Conservation (phyloP, 2,329 filamentous ascomycete species). For the Sclerotinia nivalis region DNA sequence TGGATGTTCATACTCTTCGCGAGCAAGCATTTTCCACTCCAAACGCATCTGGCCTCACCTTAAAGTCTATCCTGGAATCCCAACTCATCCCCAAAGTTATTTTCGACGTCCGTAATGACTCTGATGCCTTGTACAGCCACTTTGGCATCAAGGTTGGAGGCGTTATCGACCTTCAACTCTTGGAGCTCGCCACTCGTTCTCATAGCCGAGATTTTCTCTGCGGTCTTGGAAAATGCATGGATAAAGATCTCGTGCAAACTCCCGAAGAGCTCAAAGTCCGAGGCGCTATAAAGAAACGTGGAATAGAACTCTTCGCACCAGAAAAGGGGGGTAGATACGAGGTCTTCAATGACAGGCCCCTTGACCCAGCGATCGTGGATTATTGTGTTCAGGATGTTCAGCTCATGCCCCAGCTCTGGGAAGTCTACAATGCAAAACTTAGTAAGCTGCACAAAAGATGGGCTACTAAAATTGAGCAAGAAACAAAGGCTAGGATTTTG, state of each 20-base stretch:
- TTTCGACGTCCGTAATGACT: slow-evolving; percentile 60
- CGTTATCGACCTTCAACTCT: slow-evolving; percentile 56
- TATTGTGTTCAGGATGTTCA: slow-evolving; percentile 53
- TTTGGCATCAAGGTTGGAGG: slow-evolving; percentile 48
- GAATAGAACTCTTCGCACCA: slow-evolving; percentile 45
- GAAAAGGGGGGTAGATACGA: slow-evolving; percentile 48
- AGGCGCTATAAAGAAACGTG: slow-evolving; percentile 44
- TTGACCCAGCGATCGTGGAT: slow-evolving; percentile 43
- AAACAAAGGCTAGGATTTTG: slow-evolving; percentile 19
- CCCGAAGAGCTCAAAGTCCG: slow-evolving; percentile 36
- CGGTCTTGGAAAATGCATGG: slow-evolving; percentile 46
- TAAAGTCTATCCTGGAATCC: slow-evolving; percentile 50
- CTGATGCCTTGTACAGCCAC: slow-evolving; percentile 53
- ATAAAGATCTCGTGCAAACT: slow-evolving; percentile 33
- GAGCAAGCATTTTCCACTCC: slow-evolving; percentile 42
- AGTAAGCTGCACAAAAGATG: neutral
- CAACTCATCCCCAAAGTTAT: slow-evolving; percentile 51
- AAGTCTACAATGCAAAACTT: slow-evolving; percentile 37
- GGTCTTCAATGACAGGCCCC: slow-evolving; percentile 51
- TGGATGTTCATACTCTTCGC: slow-evolving; percentile 47
- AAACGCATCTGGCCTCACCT: slow-evolving; percentile 31
- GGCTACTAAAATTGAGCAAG: slow-evolving; percentile 13
- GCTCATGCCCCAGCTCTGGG: slow-evolving; percentile 45
- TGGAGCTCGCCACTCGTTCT: slow-evolving; percentile 50
- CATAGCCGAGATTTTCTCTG: slow-evolving; percentile 34